Base-by-base conservation (phyloP, 1,139 yeast species). In the Magnusiomyces fungicola region DNA sequence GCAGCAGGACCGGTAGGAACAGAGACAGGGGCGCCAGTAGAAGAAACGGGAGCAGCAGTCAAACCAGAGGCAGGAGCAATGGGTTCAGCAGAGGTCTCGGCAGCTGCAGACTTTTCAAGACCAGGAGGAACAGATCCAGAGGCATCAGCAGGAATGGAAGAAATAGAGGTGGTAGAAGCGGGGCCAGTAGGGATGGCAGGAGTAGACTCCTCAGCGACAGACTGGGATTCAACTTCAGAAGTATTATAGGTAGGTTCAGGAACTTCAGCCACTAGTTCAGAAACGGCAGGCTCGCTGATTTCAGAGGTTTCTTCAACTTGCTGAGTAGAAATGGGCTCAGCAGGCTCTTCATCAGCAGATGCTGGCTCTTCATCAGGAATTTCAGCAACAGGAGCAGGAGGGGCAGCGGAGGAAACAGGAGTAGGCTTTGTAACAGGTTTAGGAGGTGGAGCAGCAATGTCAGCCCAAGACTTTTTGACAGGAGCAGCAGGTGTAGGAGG, bases 381-480 rank as follows among this genome's bases (percentile, higher is more conserved):
- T 49, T 55, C 48, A 53, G 53, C 45, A 49, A 58, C 38, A 10
- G 36, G 25, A 22, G 54, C 41, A 9, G 55, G 53, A 27, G 58
- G 55, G 25, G 54, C 54, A 27, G 54, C 52, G 12, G 59, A 46
- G 32, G 33, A 47, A n/a, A 49, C 47, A 32, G 52, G 43, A 5
- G 48, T 46, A 14, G 52, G 46, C 46, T 50, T 49, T 42, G 49
- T 14, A 9, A 18, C 36, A 7, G 30, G 10, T 50, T 45, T 55
- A 29, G 67, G 64, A 49, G 63, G 62, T 45, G 67, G 65, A 23
- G 67, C 53, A 33, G 71, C 72, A 50, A 69, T 61, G 7, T 72
- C 71, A 21, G 73, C 73, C 73, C 73, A 69, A 18, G 72, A 65
- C 58, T 64, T 51, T 43, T 51, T 61, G 47, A 49, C 46, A 10